These are phyloP conservation scores for Trichothecium roseum DNA, from an alignment of 2,329 filamentous ascomycete species.

Conservation along the genomic window DNA sequence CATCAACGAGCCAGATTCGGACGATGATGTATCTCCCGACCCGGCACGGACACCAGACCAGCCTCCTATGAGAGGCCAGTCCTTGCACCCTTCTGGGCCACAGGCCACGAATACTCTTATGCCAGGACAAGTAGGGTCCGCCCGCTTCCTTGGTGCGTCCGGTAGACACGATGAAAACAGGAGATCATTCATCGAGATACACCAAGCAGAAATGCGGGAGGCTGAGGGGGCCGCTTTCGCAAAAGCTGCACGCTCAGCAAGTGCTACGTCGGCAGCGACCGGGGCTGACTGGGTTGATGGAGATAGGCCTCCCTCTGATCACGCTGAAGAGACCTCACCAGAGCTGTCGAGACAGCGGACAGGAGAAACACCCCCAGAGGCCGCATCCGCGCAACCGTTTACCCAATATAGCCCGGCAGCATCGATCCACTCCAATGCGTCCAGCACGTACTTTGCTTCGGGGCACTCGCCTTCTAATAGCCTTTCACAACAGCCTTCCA, in stretches of 20 bases:
- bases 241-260: slow-evolving; percentile 30
- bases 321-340: slow-evolving; percentile 11
- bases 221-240: slow-evolving; percentile 50
- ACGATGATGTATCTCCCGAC: slow-evolving; percentile 1
- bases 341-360: slow-evolving; percentile 12
- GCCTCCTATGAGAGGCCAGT: no score
- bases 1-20: slow-evolving; percentile 15
- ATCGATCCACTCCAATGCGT: slow-evolving; percentile 22
- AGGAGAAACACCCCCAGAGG: slow-evolving; percentile 13
- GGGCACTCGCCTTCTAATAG: slow-evolving; percentile 2
- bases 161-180: slow-evolving; percentile 38
- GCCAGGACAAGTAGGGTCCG: slow-evolving; percentile 21
- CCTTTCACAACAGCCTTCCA: no score
- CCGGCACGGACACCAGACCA: no score
- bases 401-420: slow-evolving; percentile 30
- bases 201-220: slow-evolving; percentile 49
- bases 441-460: slow-evolving; percentile 15
- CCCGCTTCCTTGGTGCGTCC: slow-evolving; percentile 31
- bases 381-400: slow-evolving; percentile 11
- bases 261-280: slow-evolving; percentile 18
- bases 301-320: slow-evolving; percentile 8
- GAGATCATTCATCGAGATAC: slow-evolving; percentile 47
- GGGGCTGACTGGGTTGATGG: slow-evolving; percentile 21
- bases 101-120: slow-evolving; percentile 13
- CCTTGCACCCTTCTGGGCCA: no score